Conservation (phyloP, 805 yeast species). For the Cyberlindnera bimundalis region DNA sequence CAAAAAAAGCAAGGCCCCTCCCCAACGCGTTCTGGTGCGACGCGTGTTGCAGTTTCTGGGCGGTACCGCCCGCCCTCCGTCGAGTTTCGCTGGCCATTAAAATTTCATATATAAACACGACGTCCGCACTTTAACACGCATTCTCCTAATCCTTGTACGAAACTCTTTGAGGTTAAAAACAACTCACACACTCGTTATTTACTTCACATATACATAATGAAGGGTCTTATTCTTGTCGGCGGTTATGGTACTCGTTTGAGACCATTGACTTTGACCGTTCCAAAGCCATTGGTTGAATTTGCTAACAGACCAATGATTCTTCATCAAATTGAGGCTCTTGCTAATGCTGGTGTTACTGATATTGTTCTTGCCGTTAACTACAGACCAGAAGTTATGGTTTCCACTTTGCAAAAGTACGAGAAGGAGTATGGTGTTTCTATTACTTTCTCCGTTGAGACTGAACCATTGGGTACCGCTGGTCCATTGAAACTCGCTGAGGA, state of each 20-base stretch:
- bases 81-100: no score
- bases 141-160: not conserved
- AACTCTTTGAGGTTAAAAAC: conserved; percentile 14
- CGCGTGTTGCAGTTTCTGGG: no score
- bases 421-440: conserved; percentile 89
- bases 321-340: conserved; percentile 97
- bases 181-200: conserved; percentile 1
- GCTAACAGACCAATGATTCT: conserved; percentile 99
- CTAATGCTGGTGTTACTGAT: conserved; percentile 98
- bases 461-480: conserved; percentile 99
- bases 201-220: conserved; percentile 54
- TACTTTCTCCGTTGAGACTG: conserved; percentile 97
- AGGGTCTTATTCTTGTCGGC: conserved; percentile 97
- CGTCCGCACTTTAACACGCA: not conserved
- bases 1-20: no score
- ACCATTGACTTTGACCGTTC: conserved; percentile 92
- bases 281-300: conserved; percentile 96
- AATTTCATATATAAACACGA: conserved; percentile 2
- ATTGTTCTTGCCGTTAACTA: conserved; percentile 98
- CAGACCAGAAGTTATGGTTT: conserved; percentile 99
- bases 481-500: conserved; percentile 97
- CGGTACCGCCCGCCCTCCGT: no score
- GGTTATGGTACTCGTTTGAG: conserved; percentile 99
- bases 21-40: no score
- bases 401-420: conserved; percentile 91